Evolutionary conservation across 2,329 filamentous ascomycete genomes (phyloP).

Genomic region (Orbilia oligospora): DNA sequence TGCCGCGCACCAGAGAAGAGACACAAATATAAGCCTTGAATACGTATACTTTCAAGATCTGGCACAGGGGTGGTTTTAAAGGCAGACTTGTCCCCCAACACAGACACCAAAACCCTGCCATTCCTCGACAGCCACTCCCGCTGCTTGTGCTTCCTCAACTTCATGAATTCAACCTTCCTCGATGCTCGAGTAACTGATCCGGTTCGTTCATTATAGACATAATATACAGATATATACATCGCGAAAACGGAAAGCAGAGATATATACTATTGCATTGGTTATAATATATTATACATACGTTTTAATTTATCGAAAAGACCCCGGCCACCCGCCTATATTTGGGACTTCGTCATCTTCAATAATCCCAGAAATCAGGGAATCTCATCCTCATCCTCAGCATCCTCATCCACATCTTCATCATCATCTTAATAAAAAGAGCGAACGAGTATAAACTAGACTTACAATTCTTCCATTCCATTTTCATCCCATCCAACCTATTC

Average conservation of each 20-base stretch:
- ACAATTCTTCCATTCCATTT: not conserved
- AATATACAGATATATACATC: too few species aligned
- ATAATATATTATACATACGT: too few species aligned
- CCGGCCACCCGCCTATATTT: not conserved
- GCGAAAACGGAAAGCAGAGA: too few species aligned
- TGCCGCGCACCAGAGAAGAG: not conserved
- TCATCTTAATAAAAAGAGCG: not conserved
- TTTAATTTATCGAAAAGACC: too few species aligned
- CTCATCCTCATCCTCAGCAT: not conserved
- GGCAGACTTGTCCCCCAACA: too few species aligned
- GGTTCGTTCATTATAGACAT: too few species aligned
- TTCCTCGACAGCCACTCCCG: not conserved
- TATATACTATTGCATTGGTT: too few species aligned
- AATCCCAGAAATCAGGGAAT: not conserved
- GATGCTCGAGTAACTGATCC: too few species aligned
- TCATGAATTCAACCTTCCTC: too few species aligned
- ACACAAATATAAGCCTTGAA: not conserved
- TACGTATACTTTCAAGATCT: too few species aligned
- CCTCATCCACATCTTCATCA: not conserved
- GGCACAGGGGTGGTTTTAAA: not conserved
- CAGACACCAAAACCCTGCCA: too few species aligned
- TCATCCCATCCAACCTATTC: not conserved
- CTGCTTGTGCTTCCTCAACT: not conserved
- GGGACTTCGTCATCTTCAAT: conserved; percentile 17
- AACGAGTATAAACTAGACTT: too few species aligned